A percentile compares a stretch with the other conserved stretches of the same genome.
phyloP scores from a whole-genome alignment of 176 grass and related monocot species.

The Oryza officinalis region DNA sequence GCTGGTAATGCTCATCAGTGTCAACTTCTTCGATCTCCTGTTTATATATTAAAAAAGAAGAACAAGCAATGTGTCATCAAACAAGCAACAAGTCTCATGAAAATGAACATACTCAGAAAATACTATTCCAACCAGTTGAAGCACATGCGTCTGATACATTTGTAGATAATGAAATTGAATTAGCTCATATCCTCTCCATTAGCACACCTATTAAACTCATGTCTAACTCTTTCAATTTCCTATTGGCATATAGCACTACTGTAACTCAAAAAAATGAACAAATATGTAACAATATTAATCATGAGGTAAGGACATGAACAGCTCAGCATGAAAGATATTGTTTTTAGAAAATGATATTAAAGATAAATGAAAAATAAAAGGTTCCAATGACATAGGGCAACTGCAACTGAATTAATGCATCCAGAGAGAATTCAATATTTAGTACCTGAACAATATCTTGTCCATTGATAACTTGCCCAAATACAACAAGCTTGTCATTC shows the following conservation, averaged over 20 bases:
- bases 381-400: background rate
- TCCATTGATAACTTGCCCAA: conserved; percentile 83
- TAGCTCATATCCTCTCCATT: background rate
- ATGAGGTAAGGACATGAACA: conserved; percentile 16
- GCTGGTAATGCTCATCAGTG: conserved; percentile 88
- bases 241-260: background rate
- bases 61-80: background rate
- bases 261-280: background rate
- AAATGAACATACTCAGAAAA: background rate
- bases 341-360: background rate
- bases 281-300: background rate
- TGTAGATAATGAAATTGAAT: background rate
- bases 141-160: background rate
- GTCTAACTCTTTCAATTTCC: background rate
- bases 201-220: background rate
- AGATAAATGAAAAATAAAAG: background rate
- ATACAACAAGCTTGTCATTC: conserved; percentile 85
- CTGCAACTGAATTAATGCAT: background rate
- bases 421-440: conserved; percentile 17
- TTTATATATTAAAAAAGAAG: conserved; percentile 18
- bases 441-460: conserved; percentile 96
- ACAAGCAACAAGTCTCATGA: background rate
- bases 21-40: conserved; percentile 98
- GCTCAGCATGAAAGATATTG: background rate
- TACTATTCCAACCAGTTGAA: background rate